These are phyloP conservation scores for Rhodotorula glutinis DNA, from an alignment of 1,284 basidiomycete genomes.

Conservation along the genomic window DNA sequence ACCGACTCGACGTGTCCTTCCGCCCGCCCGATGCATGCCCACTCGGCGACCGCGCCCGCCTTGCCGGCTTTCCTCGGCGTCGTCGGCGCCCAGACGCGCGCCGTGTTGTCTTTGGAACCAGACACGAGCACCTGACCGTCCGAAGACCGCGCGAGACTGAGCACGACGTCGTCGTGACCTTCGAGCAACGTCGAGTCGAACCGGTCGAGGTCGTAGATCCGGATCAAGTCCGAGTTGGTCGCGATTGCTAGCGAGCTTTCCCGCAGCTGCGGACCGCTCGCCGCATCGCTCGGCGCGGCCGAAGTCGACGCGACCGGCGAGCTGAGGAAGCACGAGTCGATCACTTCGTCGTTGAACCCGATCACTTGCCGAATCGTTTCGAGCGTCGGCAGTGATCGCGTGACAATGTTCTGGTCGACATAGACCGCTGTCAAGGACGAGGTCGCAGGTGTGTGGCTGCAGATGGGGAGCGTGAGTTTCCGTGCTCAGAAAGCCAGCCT, in stretches of 20 bases:
- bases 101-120: slow-evolving; percentile 88
- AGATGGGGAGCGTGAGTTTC: slow-evolving; percentile 8
- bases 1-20: slow-evolving; percentile 94
- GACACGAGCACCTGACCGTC: slow-evolving; percentile 74
- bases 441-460: slow-evolving; percentile 64
- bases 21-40: slow-evolving; percentile 79
- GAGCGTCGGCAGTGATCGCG: slow-evolving; percentile 67
- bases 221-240: slow-evolving; percentile 89
- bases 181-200: slow-evolving; percentile 77
- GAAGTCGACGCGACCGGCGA: slow-evolving; percentile 49
- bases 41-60: slow-evolving; percentile 48
- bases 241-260: slow-evolving; percentile 76
- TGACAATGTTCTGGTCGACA: slow-evolving; percentile 94
- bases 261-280: slow-evolving; percentile 50
- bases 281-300: slow-evolving; percentile 42
- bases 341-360: slow-evolving; percentile 97
- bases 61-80: background rate
- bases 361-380: slow-evolving; percentile 78
- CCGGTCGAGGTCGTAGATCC: slow-evolving; percentile 64
- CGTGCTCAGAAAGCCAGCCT: background rate
- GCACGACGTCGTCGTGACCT: slow-evolving; percentile 87
- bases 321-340: slow-evolving; percentile 74
- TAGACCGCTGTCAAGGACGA: slow-evolving; percentile 81
- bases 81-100: slow-evolving; percentile 70
- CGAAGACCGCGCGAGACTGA: slow-evolving; percentile 70